phyloP scores from a whole-genome alignment of 176 grass and related monocot species.

The Canna indica region DNA sequence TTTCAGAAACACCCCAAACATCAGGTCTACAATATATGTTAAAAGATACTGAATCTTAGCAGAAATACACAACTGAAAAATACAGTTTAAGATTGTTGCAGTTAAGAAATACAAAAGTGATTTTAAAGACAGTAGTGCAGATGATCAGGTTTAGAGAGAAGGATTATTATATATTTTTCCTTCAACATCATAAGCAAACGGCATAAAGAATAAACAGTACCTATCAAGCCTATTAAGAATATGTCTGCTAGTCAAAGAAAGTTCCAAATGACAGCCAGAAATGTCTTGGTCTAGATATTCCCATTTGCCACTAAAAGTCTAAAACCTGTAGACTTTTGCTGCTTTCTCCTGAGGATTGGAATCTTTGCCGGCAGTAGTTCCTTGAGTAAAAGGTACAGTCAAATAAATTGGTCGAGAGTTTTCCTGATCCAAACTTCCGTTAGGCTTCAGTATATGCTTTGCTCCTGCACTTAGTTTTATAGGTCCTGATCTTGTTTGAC shows the following conservation, averaged over 20 bases:
- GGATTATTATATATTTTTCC: neutral
- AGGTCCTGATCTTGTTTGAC: slow-evolving; percentile 25
- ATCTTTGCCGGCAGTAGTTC: slow-evolving; percentile 24
- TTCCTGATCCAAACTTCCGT: slow-evolving; percentile 31
- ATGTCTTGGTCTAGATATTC: neutral
- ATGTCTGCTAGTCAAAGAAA: neutral
- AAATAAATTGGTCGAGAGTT: slow-evolving; percentile 34
- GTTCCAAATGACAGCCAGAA: neutral
- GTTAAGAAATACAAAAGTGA: neutral
- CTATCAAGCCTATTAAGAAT: neutral
- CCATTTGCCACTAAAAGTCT: neutral
- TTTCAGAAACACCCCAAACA: no score
- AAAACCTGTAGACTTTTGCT: slow-evolving; percentile 30
- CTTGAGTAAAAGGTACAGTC: slow-evolving; percentile 27
- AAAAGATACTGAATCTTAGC: neutral
- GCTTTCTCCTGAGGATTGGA: slow-evolving; percentile 31
- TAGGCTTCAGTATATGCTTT: slow-evolving; percentile 39
- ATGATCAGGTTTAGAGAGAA: neutral
- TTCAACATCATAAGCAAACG: neutral
- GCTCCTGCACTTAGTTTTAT: slow-evolving; percentile 38
- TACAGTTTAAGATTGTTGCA: neutral
- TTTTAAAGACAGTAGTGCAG: neutral
- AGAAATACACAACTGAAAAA: neutral
- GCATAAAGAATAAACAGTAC: neutral
- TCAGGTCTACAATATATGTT: neutral